These are phyloP conservation scores for Ettlia oleoabundans DNA, from an alignment of 139 green algal genomes.

Conservation along the genomic window DNA sequence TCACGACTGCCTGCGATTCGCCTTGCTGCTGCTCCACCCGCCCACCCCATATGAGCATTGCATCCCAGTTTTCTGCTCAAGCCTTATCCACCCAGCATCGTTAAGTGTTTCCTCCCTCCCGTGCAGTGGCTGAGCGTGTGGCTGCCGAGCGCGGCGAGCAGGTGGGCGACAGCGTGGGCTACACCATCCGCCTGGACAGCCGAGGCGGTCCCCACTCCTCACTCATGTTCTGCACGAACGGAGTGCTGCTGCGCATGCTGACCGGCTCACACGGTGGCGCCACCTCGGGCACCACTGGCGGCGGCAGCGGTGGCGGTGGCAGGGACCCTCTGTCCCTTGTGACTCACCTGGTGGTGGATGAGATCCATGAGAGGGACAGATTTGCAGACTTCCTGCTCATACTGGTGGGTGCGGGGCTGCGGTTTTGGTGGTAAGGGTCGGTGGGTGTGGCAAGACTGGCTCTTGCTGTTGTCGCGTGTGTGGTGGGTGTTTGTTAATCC, in stretches of 20 bases:
- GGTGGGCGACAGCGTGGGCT: constrained; percentile 79
- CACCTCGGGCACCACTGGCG: too few species aligned
- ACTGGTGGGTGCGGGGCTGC: constrained; percentile 4
- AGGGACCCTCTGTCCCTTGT: constrained; percentile 31
- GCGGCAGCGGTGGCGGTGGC: constrained; percentile 28
- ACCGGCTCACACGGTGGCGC: too few species aligned
- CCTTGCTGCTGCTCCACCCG: too few species aligned
- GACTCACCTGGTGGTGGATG: constrained; percentile 69
- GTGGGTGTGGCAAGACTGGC: too few species aligned
- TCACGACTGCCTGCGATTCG: background rate
- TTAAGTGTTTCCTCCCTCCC: background rate
- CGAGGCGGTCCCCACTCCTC: constrained; percentile 41
- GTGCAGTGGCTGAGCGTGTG: constrained; percentile 73
- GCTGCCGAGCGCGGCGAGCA: constrained; percentile 72
- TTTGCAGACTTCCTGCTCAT: constrained; percentile 87
- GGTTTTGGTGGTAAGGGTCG: background rate
- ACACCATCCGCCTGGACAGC: constrained; percentile 81
- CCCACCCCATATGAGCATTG: too few species aligned
- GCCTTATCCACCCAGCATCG: too few species aligned
- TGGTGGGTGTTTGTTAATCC: too few species aligned
- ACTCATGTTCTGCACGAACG: constrained; percentile 83
- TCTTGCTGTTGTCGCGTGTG: too few species aligned
- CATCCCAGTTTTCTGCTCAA: too few species aligned
- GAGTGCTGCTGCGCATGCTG: constrained; percentile 77
- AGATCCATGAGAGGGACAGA: constrained; percentile 75